These are phyloP conservation scores for Lithospermum erythrorhizon DNA, from an alignment of 257 asterid species.

Conservation along the genomic window DNA sequence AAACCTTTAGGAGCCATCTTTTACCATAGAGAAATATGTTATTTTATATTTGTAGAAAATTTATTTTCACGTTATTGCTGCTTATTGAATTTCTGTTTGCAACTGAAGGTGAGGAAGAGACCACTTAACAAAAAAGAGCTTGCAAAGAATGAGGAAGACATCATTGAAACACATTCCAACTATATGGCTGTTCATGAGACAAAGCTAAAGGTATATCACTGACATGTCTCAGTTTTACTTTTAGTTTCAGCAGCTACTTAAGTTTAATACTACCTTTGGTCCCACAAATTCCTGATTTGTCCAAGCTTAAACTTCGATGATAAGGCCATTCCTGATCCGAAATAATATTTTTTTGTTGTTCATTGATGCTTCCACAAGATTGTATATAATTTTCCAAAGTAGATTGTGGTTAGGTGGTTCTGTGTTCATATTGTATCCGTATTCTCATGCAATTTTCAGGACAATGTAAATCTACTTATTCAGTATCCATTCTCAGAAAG, in stretches of 20 bases:
- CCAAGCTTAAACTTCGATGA: too few relatives aligned
- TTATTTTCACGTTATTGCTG: background rate
- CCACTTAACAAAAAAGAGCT: constrained; percentile 82
- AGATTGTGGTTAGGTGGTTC: background rate
- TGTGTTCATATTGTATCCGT: background rate
- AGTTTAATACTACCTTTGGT: background rate
- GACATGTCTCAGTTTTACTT: background rate
- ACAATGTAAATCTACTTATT: background rate
- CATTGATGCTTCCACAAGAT: background rate
- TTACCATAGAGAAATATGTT: background rate
- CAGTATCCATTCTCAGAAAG: background rate
- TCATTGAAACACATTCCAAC: constrained; percentile 63
- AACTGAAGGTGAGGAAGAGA: constrained; percentile 75
- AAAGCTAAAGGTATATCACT: constrained; percentile 60
- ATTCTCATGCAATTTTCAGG: background rate
- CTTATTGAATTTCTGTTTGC: background rate
- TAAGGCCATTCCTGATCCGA: background rate
- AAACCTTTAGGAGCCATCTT: too few relatives aligned
- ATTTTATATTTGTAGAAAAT: background rate
- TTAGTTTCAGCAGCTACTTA: background rate
- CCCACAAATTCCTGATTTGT: background rate
- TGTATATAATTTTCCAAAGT: background rate
- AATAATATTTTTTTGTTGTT: background rate
- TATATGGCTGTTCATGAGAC: constrained; percentile 78
- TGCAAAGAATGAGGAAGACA: constrained; percentile 85